Conservation (phyloP, 768 basidiomycete genomes). For the Russula griseocarnosa region DNA sequence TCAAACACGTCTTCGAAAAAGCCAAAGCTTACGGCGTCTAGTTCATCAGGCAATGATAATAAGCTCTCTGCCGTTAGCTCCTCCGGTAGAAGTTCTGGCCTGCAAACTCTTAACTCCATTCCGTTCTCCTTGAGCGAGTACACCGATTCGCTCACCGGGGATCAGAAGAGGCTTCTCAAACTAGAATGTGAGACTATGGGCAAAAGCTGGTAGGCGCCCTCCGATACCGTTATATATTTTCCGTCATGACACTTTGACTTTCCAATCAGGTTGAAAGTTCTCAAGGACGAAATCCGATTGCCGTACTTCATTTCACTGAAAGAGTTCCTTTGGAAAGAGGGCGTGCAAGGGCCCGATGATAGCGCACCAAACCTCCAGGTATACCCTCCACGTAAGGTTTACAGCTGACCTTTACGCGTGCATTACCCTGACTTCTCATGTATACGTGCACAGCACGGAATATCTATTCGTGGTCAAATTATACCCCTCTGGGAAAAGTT, state of each 20-base stretch:
- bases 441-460: slow-evolving; percentile 54
- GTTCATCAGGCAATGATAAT: slow-evolving; percentile 4
- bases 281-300: slow-evolving; percentile 71
- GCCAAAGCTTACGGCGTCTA: slow-evolving; percentile 36
- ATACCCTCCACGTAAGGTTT: slow-evolving; percentile 69
- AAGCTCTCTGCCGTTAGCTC: slow-evolving; percentile 5
- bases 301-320: slow-evolving; percentile 75
- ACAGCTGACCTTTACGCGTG: not conserved
- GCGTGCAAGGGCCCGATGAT: slow-evolving; percentile 52
- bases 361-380: slow-evolving; percentile 49
- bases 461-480: slow-evolving; percentile 87
- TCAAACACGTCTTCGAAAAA: slow-evolving; percentile 45
- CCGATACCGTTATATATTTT: not conserved
- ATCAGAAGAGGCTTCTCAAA: slow-evolving; percentile 52
- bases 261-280: slow-evolving; percentile 58
- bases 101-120: slow-evolving; percentile 53
- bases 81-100: slow-evolving; percentile 7
- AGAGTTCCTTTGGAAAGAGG: slow-evolving; percentile 61
- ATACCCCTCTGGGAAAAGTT: slow-evolving; percentile 76
- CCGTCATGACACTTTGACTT: not conserved
- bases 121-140: slow-evolving; percentile 62
- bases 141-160: slow-evolving; percentile 50
- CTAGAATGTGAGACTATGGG: slow-evolving; percentile 74
- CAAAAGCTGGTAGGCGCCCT: slow-evolving; percentile 55
- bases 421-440: slow-evolving; percentile 3